These are phyloP conservation scores for Phytophthora sp. DNA, from an alignment of 352 stramenopile species.

Conservation along the genomic window DNA sequence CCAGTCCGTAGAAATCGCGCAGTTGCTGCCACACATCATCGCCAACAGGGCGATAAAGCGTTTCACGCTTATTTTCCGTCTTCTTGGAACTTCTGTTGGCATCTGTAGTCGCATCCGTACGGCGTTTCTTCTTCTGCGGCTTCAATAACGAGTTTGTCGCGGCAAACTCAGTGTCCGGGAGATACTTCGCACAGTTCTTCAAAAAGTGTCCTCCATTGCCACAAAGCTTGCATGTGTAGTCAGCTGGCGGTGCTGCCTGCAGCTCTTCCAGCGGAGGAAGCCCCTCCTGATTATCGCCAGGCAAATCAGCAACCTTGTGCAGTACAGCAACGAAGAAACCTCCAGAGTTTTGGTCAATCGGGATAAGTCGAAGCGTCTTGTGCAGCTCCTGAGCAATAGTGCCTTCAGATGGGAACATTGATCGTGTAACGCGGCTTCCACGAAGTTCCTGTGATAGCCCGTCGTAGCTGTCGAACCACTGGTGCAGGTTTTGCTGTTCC, in stretches of 20 bases:
- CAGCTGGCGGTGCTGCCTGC: slow-evolving; percentile 43
- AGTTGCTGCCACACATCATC: slow-evolving; percentile 70
- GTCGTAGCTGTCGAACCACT: slow-evolving; percentile 80
- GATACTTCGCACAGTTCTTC: slow-evolving; percentile 71
- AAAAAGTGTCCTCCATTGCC: slow-evolving; percentile 67
- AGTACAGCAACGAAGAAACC: slow-evolving; percentile 99
- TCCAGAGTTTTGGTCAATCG: slow-evolving; percentile 98
- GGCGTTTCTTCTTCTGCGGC: slow-evolving; percentile 62
- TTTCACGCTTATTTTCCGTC: slow-evolving; percentile 62
- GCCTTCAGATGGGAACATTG: slow-evolving; percentile 85
- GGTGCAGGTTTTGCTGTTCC: slow-evolving; percentile 45
- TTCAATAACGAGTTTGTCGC: slow-evolving; percentile 25
- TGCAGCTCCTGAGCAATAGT: slow-evolving; percentile 61
- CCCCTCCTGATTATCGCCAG: slow-evolving; percentile 52
- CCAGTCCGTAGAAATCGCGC: slow-evolving; percentile 69
- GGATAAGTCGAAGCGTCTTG: slow-evolving; percentile 94
- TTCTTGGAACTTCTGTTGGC: slow-evolving; percentile 7
- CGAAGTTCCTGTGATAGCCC: slow-evolving; percentile 64
- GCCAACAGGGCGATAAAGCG: slow-evolving; percentile 66
- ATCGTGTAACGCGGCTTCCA: slow-evolving; percentile 65
- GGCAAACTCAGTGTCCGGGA: slow-evolving; percentile 53
- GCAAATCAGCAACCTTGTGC: slow-evolving; percentile 75
- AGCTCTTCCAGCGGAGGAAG: slow-evolving; percentile 59
- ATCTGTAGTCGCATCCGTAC: slow-evolving; percentile 20
- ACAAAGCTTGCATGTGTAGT: slow-evolving; percentile 86